Percentiles rank a stretch among this genome's conserved stretches.
These are phyloP conservation scores for Epichloe hybrida DNA, from an alignment of 2,329 filamentous ascomycete species.

Conservation along the genomic window DNA sequence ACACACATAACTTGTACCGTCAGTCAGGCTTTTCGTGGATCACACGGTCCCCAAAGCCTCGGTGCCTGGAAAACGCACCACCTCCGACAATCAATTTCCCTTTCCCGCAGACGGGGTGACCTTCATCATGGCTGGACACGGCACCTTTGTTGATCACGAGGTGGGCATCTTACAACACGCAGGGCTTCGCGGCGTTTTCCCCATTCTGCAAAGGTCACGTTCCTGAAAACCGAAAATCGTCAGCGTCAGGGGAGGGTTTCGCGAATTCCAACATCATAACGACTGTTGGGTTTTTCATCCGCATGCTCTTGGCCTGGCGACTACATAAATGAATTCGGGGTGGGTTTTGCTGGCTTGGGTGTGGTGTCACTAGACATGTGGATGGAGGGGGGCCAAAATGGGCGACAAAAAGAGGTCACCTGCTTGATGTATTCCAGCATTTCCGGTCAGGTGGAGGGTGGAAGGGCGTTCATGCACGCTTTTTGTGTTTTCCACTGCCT, in stretches of 20 bases:
- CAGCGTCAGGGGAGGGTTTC: too few relatives aligned
- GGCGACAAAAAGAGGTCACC: not conserved
- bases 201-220: not conserved
- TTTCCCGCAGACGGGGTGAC: not conserved
- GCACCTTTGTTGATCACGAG: not conserved
- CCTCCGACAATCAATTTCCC: not conserved
- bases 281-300: not conserved
- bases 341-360: not conserved
- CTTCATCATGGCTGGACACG: not conserved
- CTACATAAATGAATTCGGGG: not conserved
- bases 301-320: not conserved
- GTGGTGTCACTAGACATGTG: not conserved
- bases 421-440: not conserved
- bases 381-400: not conserved
- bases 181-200: not conserved
- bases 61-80: not conserved
- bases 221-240: not conserved
- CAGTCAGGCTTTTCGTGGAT: too few relatives aligned
- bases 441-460: not conserved
- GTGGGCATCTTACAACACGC: not conserved
- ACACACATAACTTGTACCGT: too few relatives aligned
- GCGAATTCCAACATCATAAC: too few relatives aligned
- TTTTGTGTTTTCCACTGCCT: not conserved
- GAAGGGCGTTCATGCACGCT: not conserved
- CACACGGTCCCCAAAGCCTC: not conserved